A percentile compares a stretch with the other conserved stretches of the same genome.
These are phyloP conservation scores for Leccinum fibrillosum DNA, from an alignment of 768 basidiomycete species.

Conservation along the genomic window DNA sequence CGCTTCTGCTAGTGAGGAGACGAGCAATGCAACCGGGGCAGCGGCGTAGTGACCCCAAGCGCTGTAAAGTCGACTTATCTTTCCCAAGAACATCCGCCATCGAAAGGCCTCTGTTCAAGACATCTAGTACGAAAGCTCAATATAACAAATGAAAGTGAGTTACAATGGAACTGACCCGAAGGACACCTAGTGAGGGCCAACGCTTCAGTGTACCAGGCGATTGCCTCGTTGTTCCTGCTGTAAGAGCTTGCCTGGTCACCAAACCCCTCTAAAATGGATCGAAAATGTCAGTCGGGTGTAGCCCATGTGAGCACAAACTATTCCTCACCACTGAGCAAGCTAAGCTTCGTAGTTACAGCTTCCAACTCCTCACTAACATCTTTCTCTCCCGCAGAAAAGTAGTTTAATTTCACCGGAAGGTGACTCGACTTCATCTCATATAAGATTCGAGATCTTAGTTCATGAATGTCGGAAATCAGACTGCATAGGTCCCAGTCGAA, in stretches of 20 bases:
- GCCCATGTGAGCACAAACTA: neutral
- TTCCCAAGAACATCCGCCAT: neutral
- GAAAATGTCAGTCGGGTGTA: neutral
- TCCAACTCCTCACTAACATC: conserved; percentile 8
- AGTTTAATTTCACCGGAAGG: neutral
- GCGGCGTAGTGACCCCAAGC: neutral
- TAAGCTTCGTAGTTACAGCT: neutral
- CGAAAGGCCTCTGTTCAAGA: neutral
- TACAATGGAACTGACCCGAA: neutral
- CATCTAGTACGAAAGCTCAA: neutral
- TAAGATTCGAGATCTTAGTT: neutral
- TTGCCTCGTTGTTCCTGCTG: neutral
- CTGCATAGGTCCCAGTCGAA: conserved; percentile 9
- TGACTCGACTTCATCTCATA: neutral
- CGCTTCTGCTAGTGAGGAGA: conserved; percentile 10
- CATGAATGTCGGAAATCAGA: neutral
- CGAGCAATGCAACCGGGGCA: neutral
- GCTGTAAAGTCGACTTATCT: neutral
- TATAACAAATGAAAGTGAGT: neutral
- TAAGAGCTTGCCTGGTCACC: conserved; percentile 7
- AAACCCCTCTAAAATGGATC: conserved; percentile 5
- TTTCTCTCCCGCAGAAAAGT: neutral
- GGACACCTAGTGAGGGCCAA: conserved; percentile 1
- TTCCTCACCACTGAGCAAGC: conserved; percentile 15
- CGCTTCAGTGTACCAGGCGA: conserved; percentile 14